Conservation (phyloP, 768 basidiomycete species). For the Mycena haematopus region DNA sequence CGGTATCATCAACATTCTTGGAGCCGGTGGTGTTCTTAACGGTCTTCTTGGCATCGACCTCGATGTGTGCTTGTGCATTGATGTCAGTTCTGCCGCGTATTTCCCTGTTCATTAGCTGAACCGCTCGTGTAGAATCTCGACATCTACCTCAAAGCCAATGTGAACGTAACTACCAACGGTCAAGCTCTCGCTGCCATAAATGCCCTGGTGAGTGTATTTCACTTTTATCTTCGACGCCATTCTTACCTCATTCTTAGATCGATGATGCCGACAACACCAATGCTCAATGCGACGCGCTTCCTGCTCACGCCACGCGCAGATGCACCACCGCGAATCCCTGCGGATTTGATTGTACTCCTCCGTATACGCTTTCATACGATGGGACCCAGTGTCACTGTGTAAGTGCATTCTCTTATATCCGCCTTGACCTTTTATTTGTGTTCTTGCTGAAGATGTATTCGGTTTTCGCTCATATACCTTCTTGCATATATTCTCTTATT, state of each 20-base stretch:
- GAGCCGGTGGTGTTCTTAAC: too few relatives aligned
- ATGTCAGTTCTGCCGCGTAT: slow-evolving; percentile 4
- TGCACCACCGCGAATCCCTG: slow-evolving; percentile 11
- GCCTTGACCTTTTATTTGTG: background rate
- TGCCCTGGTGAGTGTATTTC: background rate
- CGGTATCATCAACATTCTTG: too few relatives aligned
- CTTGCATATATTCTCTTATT: background rate
- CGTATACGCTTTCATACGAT: background rate
- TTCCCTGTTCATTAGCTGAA: background rate
- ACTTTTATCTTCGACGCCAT: background rate
- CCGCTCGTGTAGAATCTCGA: slow-evolving; percentile 10
- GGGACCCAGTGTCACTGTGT: slow-evolving; percentile 8
- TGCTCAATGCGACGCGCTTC: background rate
- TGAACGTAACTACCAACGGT: background rate
- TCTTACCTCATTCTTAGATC: slow-evolving; percentile 8
- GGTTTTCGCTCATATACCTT: background rate
- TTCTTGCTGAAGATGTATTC: too few relatives aligned
- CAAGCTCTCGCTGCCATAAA: background rate
- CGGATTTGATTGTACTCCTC: background rate
- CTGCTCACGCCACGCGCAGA: slow-evolving; percentile 2
- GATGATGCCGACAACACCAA: background rate
- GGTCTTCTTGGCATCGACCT: background rate
- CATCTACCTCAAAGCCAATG: slow-evolving; percentile 17
- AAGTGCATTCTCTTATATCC: background rate
- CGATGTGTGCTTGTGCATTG: slow-evolving; percentile 14